Percentiles rank a stretch among this genome's conserved stretches.
These are phyloP conservation scores for Trichoderma lentiforme DNA, from an alignment of 2,329 filamentous ascomycete species.

Conservation along the genomic window DNA sequence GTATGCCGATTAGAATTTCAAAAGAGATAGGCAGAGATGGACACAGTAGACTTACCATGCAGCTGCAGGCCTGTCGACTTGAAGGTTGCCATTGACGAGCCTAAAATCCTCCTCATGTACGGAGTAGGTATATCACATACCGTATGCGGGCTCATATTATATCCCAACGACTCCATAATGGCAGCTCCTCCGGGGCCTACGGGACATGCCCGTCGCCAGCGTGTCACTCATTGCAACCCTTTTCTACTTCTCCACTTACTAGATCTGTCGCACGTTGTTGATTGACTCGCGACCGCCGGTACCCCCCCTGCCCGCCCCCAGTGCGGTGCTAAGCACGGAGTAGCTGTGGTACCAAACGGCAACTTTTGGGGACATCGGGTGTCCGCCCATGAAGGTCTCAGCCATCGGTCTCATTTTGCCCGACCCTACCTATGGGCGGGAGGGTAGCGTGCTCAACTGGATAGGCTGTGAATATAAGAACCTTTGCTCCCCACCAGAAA, in stretches of 20 bases:
- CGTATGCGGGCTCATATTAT: background rate
- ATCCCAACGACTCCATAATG: background rate
- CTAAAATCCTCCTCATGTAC: slow-evolving; percentile 6
- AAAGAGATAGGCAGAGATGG: background rate
- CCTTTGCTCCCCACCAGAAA: slow-evolving; percentile 1
- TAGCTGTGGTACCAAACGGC: background rate
- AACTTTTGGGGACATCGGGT: slow-evolving; percentile 10
- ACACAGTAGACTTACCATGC: background rate
- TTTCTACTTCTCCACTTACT: slow-evolving; percentile 9
- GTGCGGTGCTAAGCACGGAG: slow-evolving; percentile 10
- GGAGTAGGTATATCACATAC: background rate
- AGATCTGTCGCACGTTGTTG: slow-evolving; percentile 18
- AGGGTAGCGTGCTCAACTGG: background rate
- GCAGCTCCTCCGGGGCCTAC: slow-evolving; percentile 4
- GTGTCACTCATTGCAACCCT: slow-evolving; percentile 16
- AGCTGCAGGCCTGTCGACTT: background rate
- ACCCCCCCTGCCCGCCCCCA: slow-evolving; percentile 5
- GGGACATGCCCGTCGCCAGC: slow-evolving; percentile 12
- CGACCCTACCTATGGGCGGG: background rate
- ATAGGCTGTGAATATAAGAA: slow-evolving; percentile 2
- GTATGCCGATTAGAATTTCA: background rate
- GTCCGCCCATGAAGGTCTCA: slow-evolving; percentile 2
- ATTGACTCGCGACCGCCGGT: slow-evolving; percentile 16
- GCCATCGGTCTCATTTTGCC: slow-evolving; percentile 17
- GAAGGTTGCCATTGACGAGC: background rate